Evolutionary conservation across 2,329 filamentous ascomycete species (phyloP).

Genomic region (Fusarium udum): DNA sequence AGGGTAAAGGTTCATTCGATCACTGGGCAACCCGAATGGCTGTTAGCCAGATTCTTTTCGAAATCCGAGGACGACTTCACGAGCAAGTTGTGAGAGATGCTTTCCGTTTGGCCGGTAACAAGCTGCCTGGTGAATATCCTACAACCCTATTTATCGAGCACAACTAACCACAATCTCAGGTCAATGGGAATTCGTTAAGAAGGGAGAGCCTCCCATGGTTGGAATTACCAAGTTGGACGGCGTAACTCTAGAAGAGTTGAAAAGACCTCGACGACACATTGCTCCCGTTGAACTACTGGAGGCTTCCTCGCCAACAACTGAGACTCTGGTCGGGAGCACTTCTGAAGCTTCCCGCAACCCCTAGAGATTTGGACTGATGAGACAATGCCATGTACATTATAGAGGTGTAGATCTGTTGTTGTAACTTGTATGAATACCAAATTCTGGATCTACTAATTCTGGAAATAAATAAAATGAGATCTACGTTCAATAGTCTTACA

Average conservation of each 20-base stretch:
- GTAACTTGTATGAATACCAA: constrained; percentile 42
- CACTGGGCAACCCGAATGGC: constrained; percentile 93
- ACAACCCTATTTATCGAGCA: background rate
- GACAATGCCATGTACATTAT: constrained; percentile 39
- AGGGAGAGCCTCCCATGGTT: constrained; percentile 88
- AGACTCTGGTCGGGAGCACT: constrained; percentile 47
- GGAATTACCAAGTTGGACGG: constrained; percentile 92
- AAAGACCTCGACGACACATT: constrained; percentile 77
- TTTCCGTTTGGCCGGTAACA: constrained; percentile 92
- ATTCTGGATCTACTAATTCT: constrained; percentile 11
- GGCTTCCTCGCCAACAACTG: constrained; percentile 46
- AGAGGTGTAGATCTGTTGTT: constrained; percentile 35
- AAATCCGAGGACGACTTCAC: constrained; percentile 90
- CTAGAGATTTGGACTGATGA: constrained; percentile 24
- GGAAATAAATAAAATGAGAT: background rate
- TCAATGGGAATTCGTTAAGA: constrained; percentile 92
- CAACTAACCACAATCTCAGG: constrained; percentile 57
- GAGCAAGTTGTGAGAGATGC: constrained; percentile 95
- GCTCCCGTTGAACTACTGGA: constrained; percentile 55
- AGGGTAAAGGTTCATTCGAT: constrained; percentile 97
- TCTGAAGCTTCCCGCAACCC: constrained; percentile 47
- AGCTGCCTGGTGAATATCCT: constrained; percentile 78
- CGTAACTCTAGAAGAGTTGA: constrained; percentile 83
- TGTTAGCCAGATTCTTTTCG: constrained; percentile 91
- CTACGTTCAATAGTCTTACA: background rate